Base-by-base conservation (phyloP, 73 alveolate genomes). In the Loxodes magnus region DNA sequence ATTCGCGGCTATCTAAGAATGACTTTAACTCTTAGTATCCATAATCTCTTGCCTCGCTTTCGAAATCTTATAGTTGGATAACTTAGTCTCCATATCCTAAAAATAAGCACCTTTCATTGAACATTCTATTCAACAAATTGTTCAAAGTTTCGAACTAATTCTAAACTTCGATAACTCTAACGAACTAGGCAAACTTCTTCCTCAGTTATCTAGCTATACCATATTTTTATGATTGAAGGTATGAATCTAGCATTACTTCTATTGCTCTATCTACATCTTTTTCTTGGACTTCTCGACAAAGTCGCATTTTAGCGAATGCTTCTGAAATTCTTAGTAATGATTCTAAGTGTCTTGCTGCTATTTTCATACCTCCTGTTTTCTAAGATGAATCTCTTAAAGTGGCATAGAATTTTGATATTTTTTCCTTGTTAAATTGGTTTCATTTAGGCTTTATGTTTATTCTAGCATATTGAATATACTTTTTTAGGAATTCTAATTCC, bases 341-440 rank as follows among this genome's bases (percentile, higher is more conserved):
- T 73, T 96, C 99, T 33, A 93, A 75, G 73, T 96, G 99, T 38
- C 99, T 76, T 23, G 90, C 96, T 0, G 98, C 94, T 42, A 91
- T 88, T 21, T 89, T 58, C 36, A 91, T 74, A 22, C 99, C 98
- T 29, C 98, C 98, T 12, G 85, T 79, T 2, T 77, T 65, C 44
- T 75, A 73, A 20, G 96, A 71, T 64, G 86, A 95, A 33, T 76
- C 74, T 55, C 99, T 84, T 46, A 93, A 73, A 48, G 74, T 91
- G 14, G 97, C 62, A 86, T 93, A 93, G 78, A 93, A 93, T 46
- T 77, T 67, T 16, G 92, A 57, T 17, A 94, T 84, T 74, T 94
- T 91, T 44, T 94, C 97, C 56, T 88, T 71, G 55, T 90, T 94
- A 0, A 90, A 74, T 38, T 87, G 95, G 4, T 49, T 28, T 4